Conservation (phyloP, 2,329 filamentous ascomycete species). For the Orbilia quercus region DNA sequence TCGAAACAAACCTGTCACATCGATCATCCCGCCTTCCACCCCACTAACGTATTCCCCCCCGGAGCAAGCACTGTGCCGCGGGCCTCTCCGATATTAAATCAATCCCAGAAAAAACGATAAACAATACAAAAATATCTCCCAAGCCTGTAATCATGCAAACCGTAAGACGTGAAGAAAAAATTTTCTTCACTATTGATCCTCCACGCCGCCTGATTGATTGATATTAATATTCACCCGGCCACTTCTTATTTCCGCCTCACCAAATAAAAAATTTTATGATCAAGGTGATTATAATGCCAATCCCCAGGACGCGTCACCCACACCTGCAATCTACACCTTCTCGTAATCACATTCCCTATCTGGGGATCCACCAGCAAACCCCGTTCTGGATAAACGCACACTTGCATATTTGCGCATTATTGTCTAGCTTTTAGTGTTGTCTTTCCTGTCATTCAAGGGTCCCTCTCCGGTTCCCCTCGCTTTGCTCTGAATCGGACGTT, state of each 20-base stretch:
- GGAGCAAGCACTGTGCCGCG: not conserved
- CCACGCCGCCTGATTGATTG: constrained; percentile 4
- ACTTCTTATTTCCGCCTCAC: not conserved
- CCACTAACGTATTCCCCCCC: too few species aligned
- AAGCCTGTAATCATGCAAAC: too few species aligned
- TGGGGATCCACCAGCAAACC: constrained; percentile 5
- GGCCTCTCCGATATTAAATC: constrained; percentile 17
- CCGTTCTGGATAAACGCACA: constrained; percentile 13
- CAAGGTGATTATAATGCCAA: constrained; percentile 11
- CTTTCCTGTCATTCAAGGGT: not conserved
- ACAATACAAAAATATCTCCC: too few species aligned
- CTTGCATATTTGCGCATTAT: constrained; percentile 41
- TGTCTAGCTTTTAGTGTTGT: constrained; percentile 18
- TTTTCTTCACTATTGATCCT: too few species aligned
- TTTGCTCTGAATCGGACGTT: too few species aligned
- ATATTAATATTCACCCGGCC: not conserved
- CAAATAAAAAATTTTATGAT: not conserved
- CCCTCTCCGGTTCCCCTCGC: too few species aligned
- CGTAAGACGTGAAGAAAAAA: too few species aligned
- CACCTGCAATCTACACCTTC: not conserved
- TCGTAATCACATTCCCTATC: constrained; percentile 53
- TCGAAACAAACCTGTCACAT: constrained; percentile 20
- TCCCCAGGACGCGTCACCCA: constrained; percentile 43
- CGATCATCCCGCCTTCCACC: too few species aligned
- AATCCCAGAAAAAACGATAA: too few species aligned